Evolutionary conservation across 2,329 filamentous ascomycete species (phyloP).

Genomic region (Penicillium sp.): DNA sequence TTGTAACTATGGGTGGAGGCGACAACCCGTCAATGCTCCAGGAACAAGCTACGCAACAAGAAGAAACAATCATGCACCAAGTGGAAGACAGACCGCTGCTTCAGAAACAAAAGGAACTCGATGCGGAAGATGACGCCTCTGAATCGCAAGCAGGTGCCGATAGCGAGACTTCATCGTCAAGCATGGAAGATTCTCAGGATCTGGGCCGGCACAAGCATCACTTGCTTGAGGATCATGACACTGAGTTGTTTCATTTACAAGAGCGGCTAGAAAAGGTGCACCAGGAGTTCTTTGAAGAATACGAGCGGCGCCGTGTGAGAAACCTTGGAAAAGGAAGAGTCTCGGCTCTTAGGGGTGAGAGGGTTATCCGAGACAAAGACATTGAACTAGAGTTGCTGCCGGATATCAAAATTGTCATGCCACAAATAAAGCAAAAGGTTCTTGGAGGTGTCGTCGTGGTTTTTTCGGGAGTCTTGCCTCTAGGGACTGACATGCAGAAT

Average conservation of each 20-base stretch:
- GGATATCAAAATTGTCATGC: constrained; percentile 81
- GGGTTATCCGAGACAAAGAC: constrained; percentile 39
- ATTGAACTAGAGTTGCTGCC: constrained; percentile 64
- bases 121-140: constrained; percentile 72
- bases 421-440: constrained; percentile 71
- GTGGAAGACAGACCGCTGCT: constrained; percentile 81
- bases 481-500: constrained; percentile 71
- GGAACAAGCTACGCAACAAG: constrained; percentile 78
- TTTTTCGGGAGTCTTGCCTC: constrained; percentile 83
- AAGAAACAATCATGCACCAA: constrained; percentile 82
- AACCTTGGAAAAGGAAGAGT: constrained; percentile 42
- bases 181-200: constrained; percentile 39
- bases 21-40: constrained; percentile 66
- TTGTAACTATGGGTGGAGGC: constrained; percentile 70
- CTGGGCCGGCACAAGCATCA: constrained; percentile 58
- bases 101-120: constrained; percentile 87
- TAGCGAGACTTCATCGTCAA: constrained; percentile 39
- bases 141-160: constrained; percentile 45
- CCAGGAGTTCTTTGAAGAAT: constrained; percentile 74
- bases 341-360: constrained; percentile 49
- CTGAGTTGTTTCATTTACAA: constrained; percentile 73
- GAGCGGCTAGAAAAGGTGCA: constrained; percentile 73
- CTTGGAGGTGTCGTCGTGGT: constrained; percentile 74
- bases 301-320: constrained; percentile 55
- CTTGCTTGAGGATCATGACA: constrained; percentile 81